phyloP scores from a whole-genome alignment of 805 yeast species.

The Cephaloascus fragrans region DNA sequence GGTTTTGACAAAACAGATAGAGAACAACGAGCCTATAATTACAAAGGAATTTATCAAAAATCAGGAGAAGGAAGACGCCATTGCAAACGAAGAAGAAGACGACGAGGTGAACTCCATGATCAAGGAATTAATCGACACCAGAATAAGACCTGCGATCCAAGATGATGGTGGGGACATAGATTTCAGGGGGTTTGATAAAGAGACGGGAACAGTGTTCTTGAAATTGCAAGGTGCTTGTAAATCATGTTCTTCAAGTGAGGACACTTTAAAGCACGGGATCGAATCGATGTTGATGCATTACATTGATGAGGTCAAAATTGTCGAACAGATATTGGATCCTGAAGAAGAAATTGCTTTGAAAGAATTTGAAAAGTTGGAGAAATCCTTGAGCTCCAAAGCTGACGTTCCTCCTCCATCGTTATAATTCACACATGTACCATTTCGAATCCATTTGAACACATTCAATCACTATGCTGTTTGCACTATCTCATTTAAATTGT shows the following conservation, averaged over 20 bases:
- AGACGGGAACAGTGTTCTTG: constrained; percentile 78
- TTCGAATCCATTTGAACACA: too few relatives aligned
- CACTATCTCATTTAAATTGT: too few relatives aligned
- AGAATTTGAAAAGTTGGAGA: constrained; percentile 81
- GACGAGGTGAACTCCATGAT: constrained; percentile 81
- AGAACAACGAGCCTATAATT: constrained; percentile 25
- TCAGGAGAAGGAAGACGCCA: constrained; percentile 25
- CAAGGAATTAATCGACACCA: constrained; percentile 84
- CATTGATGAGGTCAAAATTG: constrained; percentile 89
- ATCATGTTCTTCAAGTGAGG: constrained; percentile 82
- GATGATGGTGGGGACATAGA: constrained; percentile 98
- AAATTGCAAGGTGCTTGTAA: constrained; percentile 95
- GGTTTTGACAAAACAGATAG: constrained; percentile 41
- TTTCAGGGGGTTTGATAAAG: constrained; percentile 76
- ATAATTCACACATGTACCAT: too few relatives aligned
- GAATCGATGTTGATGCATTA: constrained; percentile 97
- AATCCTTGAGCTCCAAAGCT: constrained; percentile 17
- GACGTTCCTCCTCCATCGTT: constrained; percentile 17
- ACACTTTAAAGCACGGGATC: constrained; percentile 89
- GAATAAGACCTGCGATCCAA: constrained; percentile 95
- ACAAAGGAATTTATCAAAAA: constrained; percentile 27
- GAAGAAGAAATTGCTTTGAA: constrained; percentile 58
- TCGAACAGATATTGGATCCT: constrained; percentile 74
- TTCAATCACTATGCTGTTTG: too few relatives aligned
- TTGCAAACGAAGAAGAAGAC: constrained; percentile 49